These are phyloP conservation scores for Maudiozyma barnettii DNA, from an alignment of 805 yeast species.

Conservation along the genomic window DNA sequence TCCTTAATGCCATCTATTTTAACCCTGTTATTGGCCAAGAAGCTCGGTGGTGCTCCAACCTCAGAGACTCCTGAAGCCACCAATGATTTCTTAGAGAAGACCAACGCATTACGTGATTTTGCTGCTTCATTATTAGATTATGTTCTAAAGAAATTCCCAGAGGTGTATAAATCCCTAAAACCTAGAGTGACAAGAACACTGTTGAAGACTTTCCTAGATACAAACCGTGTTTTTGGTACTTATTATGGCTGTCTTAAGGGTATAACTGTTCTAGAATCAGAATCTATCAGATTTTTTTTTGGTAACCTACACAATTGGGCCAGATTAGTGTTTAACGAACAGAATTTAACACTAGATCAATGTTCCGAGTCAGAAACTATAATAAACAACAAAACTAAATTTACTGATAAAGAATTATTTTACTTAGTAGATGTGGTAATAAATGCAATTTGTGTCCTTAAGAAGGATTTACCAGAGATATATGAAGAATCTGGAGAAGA, in stretches of 20 bases:
- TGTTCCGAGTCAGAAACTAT: constrained; percentile 4
- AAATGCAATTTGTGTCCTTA: constrained; percentile 45
- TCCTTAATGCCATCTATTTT: constrained; percentile 94
- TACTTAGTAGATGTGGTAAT: constrained; percentile 43
- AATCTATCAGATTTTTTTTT: constrained; percentile 74
- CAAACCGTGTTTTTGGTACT: constrained; percentile 76
- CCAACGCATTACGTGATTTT: constrained; percentile 68
- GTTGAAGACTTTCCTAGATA: constrained; percentile 80
- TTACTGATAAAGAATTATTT: constrained; percentile 38
- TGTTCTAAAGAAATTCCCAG: constrained; percentile 71
- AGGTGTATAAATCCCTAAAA: constrained; percentile 77
- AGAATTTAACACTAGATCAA: constrained; percentile 16
- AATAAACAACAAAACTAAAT: constrained; percentile 16
- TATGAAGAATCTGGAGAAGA: constrained; percentile 27
- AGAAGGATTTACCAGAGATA: constrained; percentile 26
- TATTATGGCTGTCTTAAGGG: constrained; percentile 89
- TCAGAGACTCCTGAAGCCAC: constrained; percentile 13
- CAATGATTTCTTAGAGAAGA: constrained; percentile 31
- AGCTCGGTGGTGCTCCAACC: constrained; percentile 51
- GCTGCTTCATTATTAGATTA: constrained; percentile 76
- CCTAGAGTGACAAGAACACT: constrained; percentile 92
- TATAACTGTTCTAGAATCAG: constrained; percentile 72
- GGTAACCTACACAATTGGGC: constrained; percentile 85
- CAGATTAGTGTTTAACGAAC: constrained; percentile 40
- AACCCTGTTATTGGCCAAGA: constrained; percentile 79